Evolutionary conservation across 2,329 filamentous ascomycete genomes (phyloP), one percentile per base, ranked within the genome.

Genomic region (Apiospora hydei): DNA sequence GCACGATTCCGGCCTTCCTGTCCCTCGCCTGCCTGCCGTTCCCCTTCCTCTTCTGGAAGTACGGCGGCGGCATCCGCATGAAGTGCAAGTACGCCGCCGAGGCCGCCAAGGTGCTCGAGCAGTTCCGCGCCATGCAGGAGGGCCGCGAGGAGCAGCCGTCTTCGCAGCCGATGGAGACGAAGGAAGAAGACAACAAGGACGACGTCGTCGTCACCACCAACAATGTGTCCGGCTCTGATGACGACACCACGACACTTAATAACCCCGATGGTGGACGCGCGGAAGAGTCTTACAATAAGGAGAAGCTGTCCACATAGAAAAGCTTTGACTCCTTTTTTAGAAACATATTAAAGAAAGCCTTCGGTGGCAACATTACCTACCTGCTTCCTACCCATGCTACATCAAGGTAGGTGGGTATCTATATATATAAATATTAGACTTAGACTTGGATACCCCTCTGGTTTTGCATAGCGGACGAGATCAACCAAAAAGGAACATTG

Each of bases 11-110:
- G 0, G 89, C 85, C 0, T 90, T 91, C 81, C 82, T 90, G 4
- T 86, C 88, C 0, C 77, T 90, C 4, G 82, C 82, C 8, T 90
- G 88, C 76, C 83, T 90, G 0, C 88, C 88, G 0, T 86, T 90
- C 74, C 69, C 93, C 0, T 92, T 93, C 81, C 81, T 96, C 21
- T 94, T 96, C 82, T 93, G 93, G 83, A 90, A 88, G 76, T 94
- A 94, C 79, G 93, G 93, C 49, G 83, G 81, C 7, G 38, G 74
- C 38, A 92, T 95, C 76, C 87, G 93, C 30, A 83, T 86, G 79
- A 88, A 86, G 78, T 94, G 92, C 86, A 91, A 92, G 83, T 95
- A 88, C 77, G 90, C 92, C 7, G 87, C 89, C 13, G 88, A 94
- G 81, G 89, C 92, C 8, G 90, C 91, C 43, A 85, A 84, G 14